Percentiles rank a stretch among this genome's conserved stretches.
phyloP scores from a whole-genome alignment of 768 basidiomycete species.

The Pleurotus sapidus region DNA sequence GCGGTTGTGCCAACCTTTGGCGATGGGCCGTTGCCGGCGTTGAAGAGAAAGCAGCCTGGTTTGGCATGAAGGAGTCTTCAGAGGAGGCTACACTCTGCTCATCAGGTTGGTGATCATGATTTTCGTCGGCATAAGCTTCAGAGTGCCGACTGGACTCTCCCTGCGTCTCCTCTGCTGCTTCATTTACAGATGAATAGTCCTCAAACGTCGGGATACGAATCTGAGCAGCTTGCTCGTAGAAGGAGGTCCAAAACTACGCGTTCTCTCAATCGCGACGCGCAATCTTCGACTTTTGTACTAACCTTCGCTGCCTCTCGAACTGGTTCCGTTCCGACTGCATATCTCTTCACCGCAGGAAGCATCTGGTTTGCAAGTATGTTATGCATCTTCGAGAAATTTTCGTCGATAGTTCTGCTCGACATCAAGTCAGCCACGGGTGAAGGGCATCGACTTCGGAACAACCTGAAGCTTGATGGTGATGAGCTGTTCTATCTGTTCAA shows the following conservation, averaged over 20 bases:
- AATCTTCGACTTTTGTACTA: slow-evolving; percentile 17
- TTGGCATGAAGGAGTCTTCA: slow-evolving; percentile 74
- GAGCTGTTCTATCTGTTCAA: slow-evolving; percentile 94
- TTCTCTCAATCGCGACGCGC: neutral
- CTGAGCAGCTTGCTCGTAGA: slow-evolving; percentile 93
- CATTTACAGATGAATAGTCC: slow-evolving; percentile 58
- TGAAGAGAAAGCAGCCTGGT: slow-evolving; percentile 70
- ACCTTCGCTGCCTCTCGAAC: slow-evolving; percentile 91
- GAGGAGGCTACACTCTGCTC: slow-evolving; percentile 49
- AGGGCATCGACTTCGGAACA: slow-evolving; percentile 8
- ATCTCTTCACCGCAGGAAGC: slow-evolving; percentile 86
- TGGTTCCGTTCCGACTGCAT: slow-evolving; percentile 82
- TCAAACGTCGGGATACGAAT: slow-evolving; percentile 77
- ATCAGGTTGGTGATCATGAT: slow-evolving; percentile 19
- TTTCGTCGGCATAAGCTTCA: slow-evolving; percentile 15
- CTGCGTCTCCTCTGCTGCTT: slow-evolving; percentile 33
- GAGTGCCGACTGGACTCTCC: slow-evolving; percentile 17
- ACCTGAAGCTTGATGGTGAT: slow-evolving; percentile 92
- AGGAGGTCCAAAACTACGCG: slow-evolving; percentile 89
- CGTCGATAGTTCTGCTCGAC: slow-evolving; percentile 76
- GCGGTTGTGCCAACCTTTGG: slow-evolving; percentile 27
- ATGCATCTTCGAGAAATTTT: slow-evolving; percentile 90
- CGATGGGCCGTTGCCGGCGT: slow-evolving; percentile 58
- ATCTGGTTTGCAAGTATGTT: slow-evolving; percentile 76
- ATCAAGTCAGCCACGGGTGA: neutral